phyloP scores from a whole-genome alignment of 176 grass and related monocot genomes.

The Hordeum marinum region DNA sequence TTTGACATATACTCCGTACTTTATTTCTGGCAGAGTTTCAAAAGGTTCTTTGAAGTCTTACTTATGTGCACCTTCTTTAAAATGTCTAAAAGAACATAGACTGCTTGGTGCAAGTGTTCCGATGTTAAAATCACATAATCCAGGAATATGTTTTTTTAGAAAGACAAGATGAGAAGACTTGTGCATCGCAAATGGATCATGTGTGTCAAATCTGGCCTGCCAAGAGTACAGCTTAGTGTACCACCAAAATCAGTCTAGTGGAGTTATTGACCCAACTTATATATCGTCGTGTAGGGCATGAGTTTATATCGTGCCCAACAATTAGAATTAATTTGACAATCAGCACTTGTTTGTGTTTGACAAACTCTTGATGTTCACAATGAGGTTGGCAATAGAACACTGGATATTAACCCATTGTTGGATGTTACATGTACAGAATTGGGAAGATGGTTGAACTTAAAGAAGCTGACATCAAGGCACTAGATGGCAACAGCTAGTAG shows the following conservation, averaged over 20 bases:
- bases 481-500: conserved; percentile 51
- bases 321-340: background rate
- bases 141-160: background rate
- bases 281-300: background rate
- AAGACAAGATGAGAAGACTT: background rate
- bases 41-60: background rate
- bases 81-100: background rate
- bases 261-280: background rate
- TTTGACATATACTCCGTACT: background rate
- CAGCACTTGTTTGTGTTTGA: background rate
- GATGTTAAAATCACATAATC: background rate
- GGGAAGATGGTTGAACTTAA: conserved; percentile 87
- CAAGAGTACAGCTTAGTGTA: no score
- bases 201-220: no score
- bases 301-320: background rate
- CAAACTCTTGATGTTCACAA: background rate
- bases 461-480: conserved; percentile 70
- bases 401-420: conserved; percentile 8
- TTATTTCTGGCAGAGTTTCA: background rate
- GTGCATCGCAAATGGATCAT: no score
- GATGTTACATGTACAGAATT: conserved; percentile 48
- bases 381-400: background rate
- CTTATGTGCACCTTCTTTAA: background rate
- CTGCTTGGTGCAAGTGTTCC: background rate
- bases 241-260: background rate